Conservation (phyloP, 768 basidiomycete genomes). For the Candolleomyces aberdarensis region DNA sequence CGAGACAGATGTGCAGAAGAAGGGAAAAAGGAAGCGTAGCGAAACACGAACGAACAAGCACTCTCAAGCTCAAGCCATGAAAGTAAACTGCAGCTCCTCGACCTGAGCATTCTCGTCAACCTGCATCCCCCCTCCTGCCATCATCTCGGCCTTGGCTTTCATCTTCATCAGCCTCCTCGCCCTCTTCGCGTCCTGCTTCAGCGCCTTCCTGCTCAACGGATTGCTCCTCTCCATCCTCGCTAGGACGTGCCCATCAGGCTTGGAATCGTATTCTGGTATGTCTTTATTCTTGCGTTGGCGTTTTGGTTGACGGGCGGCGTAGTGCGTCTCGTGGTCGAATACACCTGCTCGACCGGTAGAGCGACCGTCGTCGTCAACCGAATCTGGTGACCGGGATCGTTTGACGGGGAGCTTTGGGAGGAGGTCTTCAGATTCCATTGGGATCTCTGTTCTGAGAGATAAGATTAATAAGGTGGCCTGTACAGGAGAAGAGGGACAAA, state of each 20-base stretch:
- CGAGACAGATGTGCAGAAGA: background rate
- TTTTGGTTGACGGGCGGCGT: slow-evolving; percentile 47
- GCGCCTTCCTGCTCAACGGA: slow-evolving; percentile 53
- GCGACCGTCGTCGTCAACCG: slow-evolving; percentile 15
- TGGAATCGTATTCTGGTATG: slow-evolving; percentile 50
- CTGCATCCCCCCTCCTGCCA: slow-evolving; percentile 34
- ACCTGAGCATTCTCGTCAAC: slow-evolving; percentile 36
- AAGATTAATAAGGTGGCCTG: background rate
- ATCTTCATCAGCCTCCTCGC: slow-evolving; percentile 50
- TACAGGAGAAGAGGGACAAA: background rate
- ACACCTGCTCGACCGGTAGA: slow-evolving; percentile 10
- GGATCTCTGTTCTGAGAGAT: slow-evolving; percentile 17
- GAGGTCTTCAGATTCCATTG: slow-evolving; percentile 35
- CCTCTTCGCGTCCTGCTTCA: slow-evolving; percentile 66
- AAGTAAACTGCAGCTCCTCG: slow-evolving; percentile 44
- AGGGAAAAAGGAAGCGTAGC: background rate
- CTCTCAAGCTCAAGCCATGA: slow-evolving; percentile 32
- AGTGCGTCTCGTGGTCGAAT: slow-evolving; percentile 14
- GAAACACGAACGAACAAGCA: no score
- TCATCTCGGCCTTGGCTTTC: slow-evolving; percentile 12
- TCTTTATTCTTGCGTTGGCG: slow-evolving; percentile 58
- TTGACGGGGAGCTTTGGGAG: slow-evolving; percentile 32
- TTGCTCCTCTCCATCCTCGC: slow-evolving; percentile 50
- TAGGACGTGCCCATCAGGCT: slow-evolving; percentile 43
- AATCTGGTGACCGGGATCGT: slow-evolving; percentile 26